Base-by-base conservation (phyloP, 2,329 filamentous ascomycete species). In the Arachnopeziza araneosa region DNA sequence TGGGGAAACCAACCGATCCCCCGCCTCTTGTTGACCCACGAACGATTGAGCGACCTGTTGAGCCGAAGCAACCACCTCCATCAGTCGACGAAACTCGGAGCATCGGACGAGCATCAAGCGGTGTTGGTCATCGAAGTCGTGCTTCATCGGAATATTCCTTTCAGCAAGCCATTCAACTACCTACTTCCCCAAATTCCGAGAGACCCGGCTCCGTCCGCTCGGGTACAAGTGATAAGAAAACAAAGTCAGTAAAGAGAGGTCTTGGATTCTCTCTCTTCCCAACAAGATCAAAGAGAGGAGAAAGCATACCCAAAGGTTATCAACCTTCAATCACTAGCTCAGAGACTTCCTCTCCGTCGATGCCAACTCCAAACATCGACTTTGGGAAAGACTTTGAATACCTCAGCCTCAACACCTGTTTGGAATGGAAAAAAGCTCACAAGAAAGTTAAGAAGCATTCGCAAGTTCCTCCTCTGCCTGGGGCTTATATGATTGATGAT, bases 341-440 rank as follows among this genome's bases (percentile, higher is more conserved):
- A 8, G 30, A 9, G 59, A 56, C 23, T 32, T 30, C 9, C 50
- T 22, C 22, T 9, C 50, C 36, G 1, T 24, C 53, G 12, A 9
- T 55, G 21, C 23, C 36, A 44, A 19, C 36, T 44, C 12, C 36
- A 14, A 14, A 14, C 36, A 44, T 44, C 17, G 36, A 44, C 17
- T 44, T 44, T 44, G 36, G 36, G 17, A 44, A 44, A 44, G 36
- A 44, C 17, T 44, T 44, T 10, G 64, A 66, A 17, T 67, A 64
- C n/a, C 53, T 68, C 1, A 61, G 60, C 12, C 44, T 68, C 19
- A 64, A 66, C 30, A 68, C 66, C 0, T 67, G 65, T 60, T 44
- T 66, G 8, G 57, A 67, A 44, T 68, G 66, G 66, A 68, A 66
- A 52, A 58, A 58, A 14, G 60, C 64, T 1, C 61, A 66, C 24